phyloP scores from a whole-genome alignment of 139 green algal species.

The Marvania coccoides region DNA sequence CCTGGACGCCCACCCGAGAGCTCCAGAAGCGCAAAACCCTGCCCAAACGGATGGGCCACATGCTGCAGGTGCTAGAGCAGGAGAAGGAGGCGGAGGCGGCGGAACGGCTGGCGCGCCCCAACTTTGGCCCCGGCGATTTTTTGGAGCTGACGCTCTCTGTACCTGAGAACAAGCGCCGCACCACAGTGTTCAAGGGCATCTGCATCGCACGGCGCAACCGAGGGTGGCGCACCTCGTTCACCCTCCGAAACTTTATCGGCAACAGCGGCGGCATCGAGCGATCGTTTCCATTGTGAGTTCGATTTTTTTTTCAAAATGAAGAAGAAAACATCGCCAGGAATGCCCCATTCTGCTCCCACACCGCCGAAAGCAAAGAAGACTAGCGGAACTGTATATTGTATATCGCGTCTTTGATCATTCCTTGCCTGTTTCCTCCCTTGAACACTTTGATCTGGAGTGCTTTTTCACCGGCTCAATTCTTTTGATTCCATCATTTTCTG shows the following conservation, averaged over 20 bases:
- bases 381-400: no score
- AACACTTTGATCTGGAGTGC: not conserved
- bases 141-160: constrained; percentile 42
- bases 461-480: not conserved
- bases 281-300: constrained; percentile 45
- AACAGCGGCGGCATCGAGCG: constrained; percentile 36
- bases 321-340: no score
- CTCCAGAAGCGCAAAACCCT: constrained; percentile 47
- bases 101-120: constrained; percentile 9
- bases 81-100: constrained; percentile 16
- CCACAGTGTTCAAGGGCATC: constrained; percentile 34
- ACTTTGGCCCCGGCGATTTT: constrained; percentile 38
- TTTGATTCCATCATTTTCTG: not conserved
- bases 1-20: constrained; percentile 47
- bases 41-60: constrained; percentile 43
- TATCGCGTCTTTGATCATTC: not conserved
- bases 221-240: constrained; percentile 39
- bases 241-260: constrained; percentile 41
- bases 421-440: not conserved
- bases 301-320: not conserved
- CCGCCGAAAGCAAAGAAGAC: no score
- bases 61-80: constrained; percentile 37
- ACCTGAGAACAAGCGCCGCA: constrained; percentile 46
- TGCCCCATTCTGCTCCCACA: no score
- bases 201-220: constrained; percentile 42